Base-by-base conservation (phyloP, 257 asterid genomes). In the Leptodermis oblonga region DNA sequence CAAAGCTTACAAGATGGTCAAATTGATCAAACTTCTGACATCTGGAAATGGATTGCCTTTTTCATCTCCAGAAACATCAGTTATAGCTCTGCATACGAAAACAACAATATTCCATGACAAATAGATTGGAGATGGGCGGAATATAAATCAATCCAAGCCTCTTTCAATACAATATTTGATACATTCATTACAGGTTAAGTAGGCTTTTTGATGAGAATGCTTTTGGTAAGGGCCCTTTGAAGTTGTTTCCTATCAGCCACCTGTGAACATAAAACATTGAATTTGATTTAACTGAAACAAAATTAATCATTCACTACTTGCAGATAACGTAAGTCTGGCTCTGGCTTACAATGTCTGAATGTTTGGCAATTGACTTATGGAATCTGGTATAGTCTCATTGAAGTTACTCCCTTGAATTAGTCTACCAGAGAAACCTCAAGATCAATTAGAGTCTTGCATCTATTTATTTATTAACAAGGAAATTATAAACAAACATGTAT, bases 171-270 rank as follows among this genome's bases (percentile, higher is more conserved):
- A 13, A 6, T 45, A 45, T 45, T 5, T 12, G 14, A 45, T 11
- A 3, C 18, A 28, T 37, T n/a, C 22, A 71, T 69, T 62, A 74
- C 60, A 49, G 41, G 22, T 20, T 0, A 5, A 0, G 0, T 6
- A 69, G 70, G 28, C 1, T 26, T 18, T 0, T 54, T 25, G 62
- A 28, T 43, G 72, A 59, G 36, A 70, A 31, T 34, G 43, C 67
- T 30, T 51, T 52, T 15, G 79, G 75, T 22, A 46, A 60, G 42
- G 74, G 70, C 46, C 72, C 79, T 64, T 42, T n/a, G 69, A 75
- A 75, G 42, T 63, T 62, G 70, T 75, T 75, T 55, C 79, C 79
- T 3, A 33, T 6, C 62, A 75, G 61, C 54, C 20, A 2, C 65
- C 75, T 75, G 20, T 22, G 51, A 0, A 51, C 0, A 46, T 18